Conservation (phyloP, 345 rosid species). For the Chamaenerion angustifolium region DNA sequence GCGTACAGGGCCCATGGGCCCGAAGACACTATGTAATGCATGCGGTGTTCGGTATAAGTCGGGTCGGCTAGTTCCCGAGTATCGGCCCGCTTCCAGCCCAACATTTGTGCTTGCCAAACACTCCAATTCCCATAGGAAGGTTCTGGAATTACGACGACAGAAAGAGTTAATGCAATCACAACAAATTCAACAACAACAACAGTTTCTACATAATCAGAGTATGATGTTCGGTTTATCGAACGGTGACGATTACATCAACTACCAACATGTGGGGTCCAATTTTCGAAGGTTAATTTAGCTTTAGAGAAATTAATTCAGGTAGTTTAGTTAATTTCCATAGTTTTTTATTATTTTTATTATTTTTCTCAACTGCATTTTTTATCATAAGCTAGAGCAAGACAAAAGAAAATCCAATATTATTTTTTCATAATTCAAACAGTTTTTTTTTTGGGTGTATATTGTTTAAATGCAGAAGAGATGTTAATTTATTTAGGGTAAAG, state of each 20-base stretch:
- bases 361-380: no score
- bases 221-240: conserved; percentile 55
- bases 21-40: conserved; percentile 77
- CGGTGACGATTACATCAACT: conserved; percentile 75
- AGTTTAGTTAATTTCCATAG: no score
- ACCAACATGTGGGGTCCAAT: conserved; percentile 73
- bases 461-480: no score
- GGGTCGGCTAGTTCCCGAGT: conserved; percentile 63
- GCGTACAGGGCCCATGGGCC: conserved; percentile 74
- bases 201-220: conserved; percentile 14
- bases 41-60: conserved; percentile 75
- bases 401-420: no score
- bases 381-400: no score
- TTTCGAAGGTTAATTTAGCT: conserved; percentile 53
- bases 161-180: conserved; percentile 25
- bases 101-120: conserved; percentile 51
- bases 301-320: no score
- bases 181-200: conserved; percentile 16
- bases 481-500: no score
- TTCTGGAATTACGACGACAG: conserved; percentile 42
- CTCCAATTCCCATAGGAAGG: conserved; percentile 65
- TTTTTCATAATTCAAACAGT: no score
- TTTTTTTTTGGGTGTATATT: no score
- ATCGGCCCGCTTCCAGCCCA: conserved; percentile 68
- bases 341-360: no score